Evolutionary conservation across 805 yeast species (phyloP).

Genomic region (Pichia ethanolica): DNA sequence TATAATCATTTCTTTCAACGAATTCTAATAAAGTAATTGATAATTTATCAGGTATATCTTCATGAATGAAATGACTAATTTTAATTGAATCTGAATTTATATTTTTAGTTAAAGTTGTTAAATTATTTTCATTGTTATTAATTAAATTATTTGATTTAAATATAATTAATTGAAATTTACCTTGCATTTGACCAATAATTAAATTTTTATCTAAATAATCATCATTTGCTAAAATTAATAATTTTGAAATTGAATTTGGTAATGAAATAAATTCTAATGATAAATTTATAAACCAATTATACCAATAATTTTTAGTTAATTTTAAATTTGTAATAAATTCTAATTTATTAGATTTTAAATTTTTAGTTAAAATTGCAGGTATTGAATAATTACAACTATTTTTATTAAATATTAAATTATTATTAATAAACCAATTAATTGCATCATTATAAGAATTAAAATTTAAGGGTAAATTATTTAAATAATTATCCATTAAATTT

Average conservation of each 20-base stretch:
- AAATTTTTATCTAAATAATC: constrained; percentile 80
- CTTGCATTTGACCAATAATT: constrained; percentile 98
- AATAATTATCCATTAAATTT: constrained; percentile 55
- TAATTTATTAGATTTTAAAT: constrained; percentile 1
- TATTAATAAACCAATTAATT: constrained; percentile 72
- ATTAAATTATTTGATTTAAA: constrained; percentile 35
- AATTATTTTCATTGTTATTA: constrained; percentile 9
- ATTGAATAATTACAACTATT: constrained; percentile 71
- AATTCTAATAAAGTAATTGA: constrained; percentile 49
- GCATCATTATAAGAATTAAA: constrained; percentile 54
- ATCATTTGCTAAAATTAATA: constrained; percentile 79
- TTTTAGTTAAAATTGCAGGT: constrained; percentile 48
- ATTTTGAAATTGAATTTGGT: constrained; percentile 44
- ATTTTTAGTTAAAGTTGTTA: constrained; percentile 20
- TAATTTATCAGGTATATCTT: constrained; percentile 70
- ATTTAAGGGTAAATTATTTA: constrained; percentile 53
- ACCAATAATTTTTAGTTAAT: constrained; percentile 66
- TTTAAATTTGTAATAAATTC: constrained; percentile 62
- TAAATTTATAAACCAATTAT: constrained; percentile 69
- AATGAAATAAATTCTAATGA: constrained; percentile 41
- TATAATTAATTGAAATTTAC: constrained; percentile 83
- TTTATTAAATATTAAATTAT: constrained; percentile 45
- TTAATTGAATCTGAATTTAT: constrained; percentile 31
- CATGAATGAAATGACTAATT: constrained; percentile 93
- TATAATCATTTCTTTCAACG: constrained; percentile 37